Percentiles rank a stretch among this genome's conserved stretches.
Conservation (phyloP, 306 rosid genomes). For the Corylus americana region DNA sequence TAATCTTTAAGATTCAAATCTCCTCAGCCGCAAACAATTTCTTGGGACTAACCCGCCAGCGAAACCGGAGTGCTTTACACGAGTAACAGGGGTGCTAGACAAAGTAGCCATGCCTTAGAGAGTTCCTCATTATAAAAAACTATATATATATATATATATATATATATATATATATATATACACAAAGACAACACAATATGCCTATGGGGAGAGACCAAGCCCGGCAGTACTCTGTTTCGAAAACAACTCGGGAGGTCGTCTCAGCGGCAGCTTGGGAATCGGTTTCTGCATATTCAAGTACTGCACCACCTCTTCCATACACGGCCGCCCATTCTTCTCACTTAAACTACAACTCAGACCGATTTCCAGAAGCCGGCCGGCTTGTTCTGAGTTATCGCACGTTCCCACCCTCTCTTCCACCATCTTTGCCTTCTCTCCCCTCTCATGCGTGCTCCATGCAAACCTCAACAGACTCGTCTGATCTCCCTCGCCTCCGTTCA, state of each 20-base stretch:
- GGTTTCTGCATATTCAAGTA: background rate
- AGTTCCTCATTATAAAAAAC: no score
- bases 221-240: no score
- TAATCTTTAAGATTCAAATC: no score
- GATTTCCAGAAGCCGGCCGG: background rate
- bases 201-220: no score
- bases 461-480: background rate
- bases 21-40: no score
- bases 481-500: background rate
- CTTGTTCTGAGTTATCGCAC: background rate
- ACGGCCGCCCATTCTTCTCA: slow-evolving; percentile 1
- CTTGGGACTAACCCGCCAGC: no score
- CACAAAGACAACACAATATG: no score
- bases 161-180: no score
- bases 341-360: slow-evolving; percentile 5
- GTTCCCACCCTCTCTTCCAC: slow-evolving; percentile 3
- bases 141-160: no score
- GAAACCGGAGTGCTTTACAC: no score
- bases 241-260: background rate
- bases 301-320: slow-evolving; percentile 17
- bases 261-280: background rate
- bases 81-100: no score
- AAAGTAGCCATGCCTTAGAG: no score
- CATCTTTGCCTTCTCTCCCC: background rate
- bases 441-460: slow-evolving; percentile 4